Base-by-base conservation (phyloP, 495 filamentous ascomycete genomes). In the Xylaria venustula region DNA sequence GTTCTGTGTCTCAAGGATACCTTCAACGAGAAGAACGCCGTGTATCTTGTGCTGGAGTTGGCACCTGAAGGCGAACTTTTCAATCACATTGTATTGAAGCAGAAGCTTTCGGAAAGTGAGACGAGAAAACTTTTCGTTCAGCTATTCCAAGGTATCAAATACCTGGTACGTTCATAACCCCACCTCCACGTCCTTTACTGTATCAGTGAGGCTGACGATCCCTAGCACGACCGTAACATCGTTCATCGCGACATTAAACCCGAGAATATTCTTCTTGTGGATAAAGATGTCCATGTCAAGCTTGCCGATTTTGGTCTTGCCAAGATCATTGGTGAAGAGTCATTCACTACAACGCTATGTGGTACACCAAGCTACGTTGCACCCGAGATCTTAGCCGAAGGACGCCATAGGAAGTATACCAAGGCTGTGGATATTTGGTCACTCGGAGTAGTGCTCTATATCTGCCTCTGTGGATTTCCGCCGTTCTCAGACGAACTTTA, bases 181-280 rank as follows among this genome's bases (percentile, higher is more conserved):
- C 26, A 54, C 15, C n/a, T 7, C 36, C 23, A 6, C 22, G 25
- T 14, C 22, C 47, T 41, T 17, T 36, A 28, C 28, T 63, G 32
- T 32, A 3, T 37, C 34, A 47, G 49, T 25, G 47, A 64, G 45
- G 5, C 78, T 88, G 65, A 86, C 68, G 34, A 25, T n/a, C 11
- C 57, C 6, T 34, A 98, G 94, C 95, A 99, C 73, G 95, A 98
- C 54, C 90, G 95, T 64, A 93, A 92, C 65, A 96, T 98, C 67
- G 93, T 97, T 7, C 95, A 99, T 74, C 90, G 95, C 49, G 95
- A 99, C 66, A 96, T 99, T 70, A 99, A 99, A 73, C 95, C 95
- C 1, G 95, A 99, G 72, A 99, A 99, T 62, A 99, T 99, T 49
- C 82, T 99, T 8, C 74, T 99, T 19, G 82, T 87, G 28, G 91